Conservation (phyloP, 75 land plant species). For the Selaginella moellendorffii region DNA sequence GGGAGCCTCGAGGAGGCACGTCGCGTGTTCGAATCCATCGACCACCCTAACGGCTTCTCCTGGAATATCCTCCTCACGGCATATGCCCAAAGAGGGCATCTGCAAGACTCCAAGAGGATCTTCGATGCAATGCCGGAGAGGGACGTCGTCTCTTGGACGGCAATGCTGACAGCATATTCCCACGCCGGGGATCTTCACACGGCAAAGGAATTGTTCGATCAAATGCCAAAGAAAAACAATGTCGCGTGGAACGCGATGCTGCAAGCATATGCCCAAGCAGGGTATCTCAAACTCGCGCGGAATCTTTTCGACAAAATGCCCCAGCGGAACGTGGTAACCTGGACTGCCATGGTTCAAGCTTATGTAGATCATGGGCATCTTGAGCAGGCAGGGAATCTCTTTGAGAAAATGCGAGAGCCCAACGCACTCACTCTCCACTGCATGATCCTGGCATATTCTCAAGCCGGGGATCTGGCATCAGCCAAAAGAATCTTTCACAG, state of each 20-base stretch:
- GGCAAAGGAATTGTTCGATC: background rate
- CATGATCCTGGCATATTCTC: background rate
- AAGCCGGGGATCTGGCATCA: background rate
- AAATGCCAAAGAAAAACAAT: background rate
- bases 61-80: slow-evolving; percentile 1
- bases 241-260: slow-evolving; percentile 6
- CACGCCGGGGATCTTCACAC: background rate
- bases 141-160: background rate
- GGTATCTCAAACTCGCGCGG: background rate
- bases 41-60: background rate
- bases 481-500: background rate
- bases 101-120: background rate
- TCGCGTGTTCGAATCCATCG: background rate
- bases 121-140: slow-evolving; percentile 1
- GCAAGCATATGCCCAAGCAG: background rate
- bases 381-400: background rate
- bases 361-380: background rate
- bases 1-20: background rate
- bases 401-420: background rate
- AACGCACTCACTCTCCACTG: background rate
- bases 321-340: background rate
- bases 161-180: background rate
- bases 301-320: background rate
- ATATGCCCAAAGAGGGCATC: background rate
- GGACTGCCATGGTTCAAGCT: background rate